Conservation (phyloP, 2,329 filamentous ascomycete genomes). For the Cladosporium sp. region DNA sequence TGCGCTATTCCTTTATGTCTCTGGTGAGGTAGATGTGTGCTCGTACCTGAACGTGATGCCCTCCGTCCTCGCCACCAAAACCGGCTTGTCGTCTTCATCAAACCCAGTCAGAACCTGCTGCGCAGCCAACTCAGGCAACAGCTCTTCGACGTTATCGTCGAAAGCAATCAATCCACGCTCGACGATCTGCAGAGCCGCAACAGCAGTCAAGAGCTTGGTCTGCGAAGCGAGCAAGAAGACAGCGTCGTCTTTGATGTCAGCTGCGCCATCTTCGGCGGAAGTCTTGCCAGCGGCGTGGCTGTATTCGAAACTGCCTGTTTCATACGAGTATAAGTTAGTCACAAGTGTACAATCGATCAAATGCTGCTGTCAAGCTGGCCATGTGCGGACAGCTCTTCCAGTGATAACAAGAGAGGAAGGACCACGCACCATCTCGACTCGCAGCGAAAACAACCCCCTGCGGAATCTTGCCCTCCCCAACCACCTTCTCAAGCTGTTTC, state of each 20-base stretch:
- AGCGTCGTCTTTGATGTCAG: conserved; percentile 33
- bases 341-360: neutral
- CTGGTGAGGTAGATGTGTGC: neutral
- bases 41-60: neutral
- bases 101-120: conserved; percentile 53
- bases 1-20: neutral
- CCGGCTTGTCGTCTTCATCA: conserved; percentile 41
- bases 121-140: conserved; percentile 51
- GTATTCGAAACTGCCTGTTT: conserved; percentile 34
- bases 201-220: conserved; percentile 52
- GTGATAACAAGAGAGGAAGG: no score
- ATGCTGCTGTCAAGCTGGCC: neutral
- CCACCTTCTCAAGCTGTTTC: conserved; percentile 29
- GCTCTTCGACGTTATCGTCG: conserved; percentile 45
- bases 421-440: conserved; percentile 28
- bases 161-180: conserved; percentile 53
- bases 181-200: conserved; percentile 57
- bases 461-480: conserved; percentile 34
- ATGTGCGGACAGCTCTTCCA: no score
- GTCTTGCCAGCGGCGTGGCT: conserved; percentile 32
- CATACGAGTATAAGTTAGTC: neutral
- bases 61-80: conserved; percentile 33
- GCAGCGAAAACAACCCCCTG: conserved; percentile 34
- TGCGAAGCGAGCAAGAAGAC: conserved; percentile 36
- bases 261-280: conserved; percentile 11